phyloP scores from a whole-genome alignment of 192 early-diverging fungal genomes.

The Umbelopsis sp. region DNA sequence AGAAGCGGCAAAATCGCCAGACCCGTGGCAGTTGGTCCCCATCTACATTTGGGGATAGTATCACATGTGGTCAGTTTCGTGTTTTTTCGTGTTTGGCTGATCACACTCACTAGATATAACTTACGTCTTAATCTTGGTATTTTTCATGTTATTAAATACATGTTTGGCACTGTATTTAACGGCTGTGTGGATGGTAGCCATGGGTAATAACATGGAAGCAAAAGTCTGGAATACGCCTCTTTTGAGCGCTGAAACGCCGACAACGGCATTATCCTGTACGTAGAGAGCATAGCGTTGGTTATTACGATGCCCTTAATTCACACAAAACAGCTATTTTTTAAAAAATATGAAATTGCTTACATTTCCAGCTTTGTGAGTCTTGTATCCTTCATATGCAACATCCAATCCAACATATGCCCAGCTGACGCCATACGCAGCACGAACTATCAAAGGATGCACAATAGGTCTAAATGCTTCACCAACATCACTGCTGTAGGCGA shows the following conservation, averaged over 20 bases:
- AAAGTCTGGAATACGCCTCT: conserved; percentile 64
- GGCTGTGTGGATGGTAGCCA: conserved; percentile 66
- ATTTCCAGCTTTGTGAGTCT: conserved; percentile 50
- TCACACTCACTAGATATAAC: conserved; percentile 9
- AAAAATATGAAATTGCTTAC: conserved; percentile 10
- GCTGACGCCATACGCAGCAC: conserved; percentile 59
- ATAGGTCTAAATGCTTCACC: conserved; percentile 73
- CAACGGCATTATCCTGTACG: conserved; percentile 36
- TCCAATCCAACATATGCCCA: conserved; percentile 66
- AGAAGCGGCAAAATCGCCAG: conserved; percentile 62
- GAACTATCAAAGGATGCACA: conserved; percentile 53
- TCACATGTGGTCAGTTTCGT: neutral
- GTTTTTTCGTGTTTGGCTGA: no score
- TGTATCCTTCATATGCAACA: conserved; percentile 62
- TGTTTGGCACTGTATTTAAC: conserved; percentile 57
- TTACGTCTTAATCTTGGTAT: conserved; percentile 23
- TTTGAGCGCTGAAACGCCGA: conserved; percentile 53
- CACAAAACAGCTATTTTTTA: no score
- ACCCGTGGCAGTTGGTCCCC: conserved; percentile 64
- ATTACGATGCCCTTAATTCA: no score
- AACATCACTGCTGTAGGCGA: conserved; percentile 71
- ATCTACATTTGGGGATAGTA: conserved; percentile 30
- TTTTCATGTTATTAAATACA: conserved; percentile 38
- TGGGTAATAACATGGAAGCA: conserved; percentile 61
- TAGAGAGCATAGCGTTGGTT: neutral